Conservation (phyloP, 1,284 basidiomycete genomes). For the Rhodotorula sp. region DNA sequence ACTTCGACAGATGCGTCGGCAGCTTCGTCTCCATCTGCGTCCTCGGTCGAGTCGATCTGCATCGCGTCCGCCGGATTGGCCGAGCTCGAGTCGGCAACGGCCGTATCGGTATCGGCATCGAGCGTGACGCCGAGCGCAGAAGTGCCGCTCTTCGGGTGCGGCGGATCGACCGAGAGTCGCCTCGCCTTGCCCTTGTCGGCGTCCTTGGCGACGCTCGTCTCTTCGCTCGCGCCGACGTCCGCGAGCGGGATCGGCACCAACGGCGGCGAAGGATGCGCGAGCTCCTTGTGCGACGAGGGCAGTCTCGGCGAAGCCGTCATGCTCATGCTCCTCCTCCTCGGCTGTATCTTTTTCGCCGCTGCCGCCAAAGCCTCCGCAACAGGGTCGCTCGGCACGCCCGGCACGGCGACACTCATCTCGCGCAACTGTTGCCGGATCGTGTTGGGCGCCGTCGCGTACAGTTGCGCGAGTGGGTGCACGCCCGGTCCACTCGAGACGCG, state of each 20-base stretch:
- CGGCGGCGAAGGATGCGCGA: conserved; percentile 10
- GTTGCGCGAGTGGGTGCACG: conserved; percentile 25
- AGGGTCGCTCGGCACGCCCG: conserved; percentile 10
- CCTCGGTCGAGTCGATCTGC: not conserved
- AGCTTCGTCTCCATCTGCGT: not conserved
- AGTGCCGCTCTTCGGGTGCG: not conserved
- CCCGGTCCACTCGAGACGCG: conserved; percentile 4
- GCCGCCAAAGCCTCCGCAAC: conserved; percentile 1
- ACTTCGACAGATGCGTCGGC: not conserved
- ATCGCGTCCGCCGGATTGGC: no score
- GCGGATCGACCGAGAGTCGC: not conserved
- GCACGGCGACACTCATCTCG: not conserved
- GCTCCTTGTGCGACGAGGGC: not conserved
- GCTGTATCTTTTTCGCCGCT: conserved; percentile 5
- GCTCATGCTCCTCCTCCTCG: not conserved
- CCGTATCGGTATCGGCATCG: not conserved
- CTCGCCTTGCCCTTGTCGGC: not conserved
- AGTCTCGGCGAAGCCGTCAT: not conserved
- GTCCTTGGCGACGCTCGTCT: not conserved
- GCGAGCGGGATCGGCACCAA: conserved; percentile 11
- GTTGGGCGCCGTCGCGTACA: conserved; percentile 5
- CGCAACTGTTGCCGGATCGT: conserved; percentile 4
- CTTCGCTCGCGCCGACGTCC: no score
- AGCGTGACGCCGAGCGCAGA: conserved; percentile 12
- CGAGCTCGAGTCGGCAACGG: not conserved